Percentiles rank a stretch among this genome's conserved stretches.
Conservation (phyloP, 2,329 filamentous ascomycete genomes). For the Aspergillus novofumigatus region DNA sequence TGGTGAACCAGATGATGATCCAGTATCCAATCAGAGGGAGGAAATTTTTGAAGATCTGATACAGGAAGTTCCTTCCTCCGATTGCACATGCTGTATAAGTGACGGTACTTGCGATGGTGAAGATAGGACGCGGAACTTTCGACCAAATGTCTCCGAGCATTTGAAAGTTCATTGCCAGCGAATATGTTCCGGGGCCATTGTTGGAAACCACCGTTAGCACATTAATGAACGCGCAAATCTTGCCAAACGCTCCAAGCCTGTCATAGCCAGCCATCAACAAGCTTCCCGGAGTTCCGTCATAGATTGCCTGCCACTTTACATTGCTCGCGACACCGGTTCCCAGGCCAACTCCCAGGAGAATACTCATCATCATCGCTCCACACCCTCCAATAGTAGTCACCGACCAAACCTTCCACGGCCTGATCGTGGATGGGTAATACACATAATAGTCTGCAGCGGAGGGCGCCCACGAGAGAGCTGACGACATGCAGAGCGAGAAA, state of each 20-base stretch:
- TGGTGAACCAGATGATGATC: conserved; percentile 41
- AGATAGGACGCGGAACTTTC: conserved; percentile 41
- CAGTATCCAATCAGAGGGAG: conserved; percentile 47
- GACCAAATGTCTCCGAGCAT: conserved; percentile 37
- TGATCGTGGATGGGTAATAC: conserved; percentile 38
- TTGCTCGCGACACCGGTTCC: conserved; percentile 36
- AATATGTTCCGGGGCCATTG: conserved; percentile 44
- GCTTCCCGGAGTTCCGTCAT: conserved; percentile 30
- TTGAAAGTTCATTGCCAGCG: conserved; percentile 43
- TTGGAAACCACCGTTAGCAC: conserved; percentile 42
- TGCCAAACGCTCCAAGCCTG: conserved; percentile 39
- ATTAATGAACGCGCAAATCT: conserved; percentile 42
- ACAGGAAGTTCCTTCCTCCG: conserved; percentile 42
- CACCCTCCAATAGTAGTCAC: conserved; percentile 36
- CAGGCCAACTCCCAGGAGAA: conserved; percentile 41
- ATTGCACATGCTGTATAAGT: conserved; percentile 43
- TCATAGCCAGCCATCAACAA: conserved; percentile 37
- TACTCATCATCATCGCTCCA: conserved; percentile 30
- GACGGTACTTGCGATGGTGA: conserved; percentile 38
- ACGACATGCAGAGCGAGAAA: conserved; percentile 35
- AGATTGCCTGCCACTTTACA: conserved; percentile 14
- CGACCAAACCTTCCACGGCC: conserved; percentile 33
- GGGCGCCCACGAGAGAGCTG: conserved; percentile 32
- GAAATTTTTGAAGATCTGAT: conserved; percentile 43
- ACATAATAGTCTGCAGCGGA: conserved; percentile 42